Conservation (phyloP, 176 grass and related monocot species). For the Aegilops sharonensis region DNA sequence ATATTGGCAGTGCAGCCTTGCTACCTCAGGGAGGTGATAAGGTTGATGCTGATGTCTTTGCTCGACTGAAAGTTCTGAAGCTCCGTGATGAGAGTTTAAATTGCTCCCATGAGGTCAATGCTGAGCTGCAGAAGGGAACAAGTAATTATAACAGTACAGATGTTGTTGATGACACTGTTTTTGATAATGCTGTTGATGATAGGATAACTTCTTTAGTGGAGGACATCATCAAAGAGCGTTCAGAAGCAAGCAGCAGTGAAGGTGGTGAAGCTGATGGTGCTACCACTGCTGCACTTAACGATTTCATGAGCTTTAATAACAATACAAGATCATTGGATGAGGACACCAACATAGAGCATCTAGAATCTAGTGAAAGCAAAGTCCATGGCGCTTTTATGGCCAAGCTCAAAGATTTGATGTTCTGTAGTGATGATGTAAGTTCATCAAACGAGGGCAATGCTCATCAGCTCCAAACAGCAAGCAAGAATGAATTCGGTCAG, state of each 20-base stretch:
- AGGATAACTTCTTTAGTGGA: conserved; percentile 17
- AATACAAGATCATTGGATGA: background rate
- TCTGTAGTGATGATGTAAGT: background rate
- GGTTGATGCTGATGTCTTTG: conserved; percentile 36
- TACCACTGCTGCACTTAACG: background rate
- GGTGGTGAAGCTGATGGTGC: conserved; percentile 13
- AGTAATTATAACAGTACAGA: conserved; percentile 11
- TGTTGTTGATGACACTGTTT: conserved; percentile 6
- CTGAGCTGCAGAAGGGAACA: conserved; percentile 23
- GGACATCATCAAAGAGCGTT: conserved; percentile 4
- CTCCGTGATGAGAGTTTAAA: conserved; percentile 17
- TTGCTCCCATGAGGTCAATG: background rate
- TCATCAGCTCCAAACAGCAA: conserved; percentile 6
- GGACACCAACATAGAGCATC: conserved; percentile 4
- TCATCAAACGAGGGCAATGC: background rate
- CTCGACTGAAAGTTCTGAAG: conserved; percentile 38
- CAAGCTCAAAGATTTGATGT: conserved; percentile 14
- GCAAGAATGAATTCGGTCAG: background rate
- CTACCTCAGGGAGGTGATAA: conserved; percentile 5
- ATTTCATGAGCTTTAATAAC: conserved; percentile 15
- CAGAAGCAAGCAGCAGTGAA: conserved; percentile 13
- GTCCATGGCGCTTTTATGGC: conserved; percentile 1
- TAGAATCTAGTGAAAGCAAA: conserved; percentile 4
- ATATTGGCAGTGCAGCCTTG: background rate
- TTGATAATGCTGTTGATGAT: background rate